These are phyloP conservation scores for Eimeria acervulina DNA, from an alignment of 169 alveolate genomes.

Conservation along the genomic window DNA sequence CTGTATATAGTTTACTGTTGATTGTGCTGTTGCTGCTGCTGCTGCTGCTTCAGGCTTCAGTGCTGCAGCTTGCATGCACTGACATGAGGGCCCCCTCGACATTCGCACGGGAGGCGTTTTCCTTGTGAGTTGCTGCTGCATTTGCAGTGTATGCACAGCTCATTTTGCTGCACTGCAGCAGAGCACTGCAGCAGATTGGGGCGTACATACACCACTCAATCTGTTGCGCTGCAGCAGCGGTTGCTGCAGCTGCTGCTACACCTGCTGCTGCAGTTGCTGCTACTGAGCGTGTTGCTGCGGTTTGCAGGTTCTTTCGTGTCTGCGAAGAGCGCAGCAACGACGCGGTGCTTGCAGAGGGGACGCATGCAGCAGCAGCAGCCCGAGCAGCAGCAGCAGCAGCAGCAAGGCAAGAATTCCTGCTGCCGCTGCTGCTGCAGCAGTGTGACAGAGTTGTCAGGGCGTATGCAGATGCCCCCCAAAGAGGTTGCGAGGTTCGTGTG, in stretches of 20 bases:
- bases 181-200: background rate
- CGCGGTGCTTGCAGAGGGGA: background rate
- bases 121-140: background rate
- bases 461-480: conserved; percentile 20
- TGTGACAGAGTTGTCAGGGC: conserved; percentile 46
- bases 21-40: conserved; percentile 24
- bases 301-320: conserved; percentile 29
- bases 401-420: too few species aligned
- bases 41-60: background rate
- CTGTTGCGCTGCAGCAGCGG: background rate
- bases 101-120: conserved; percentile 36
- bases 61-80: conserved; percentile 52
- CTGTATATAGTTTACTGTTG: background rate
- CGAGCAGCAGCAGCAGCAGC: too few species aligned
- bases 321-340: conserved; percentile 34
- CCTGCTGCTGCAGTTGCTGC: too few species aligned
- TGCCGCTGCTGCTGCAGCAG: conserved; percentile 50
- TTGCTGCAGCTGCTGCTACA: background rate
- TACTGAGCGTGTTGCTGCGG: too few species aligned
- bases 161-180: background rate
- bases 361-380: background rate
- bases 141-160: background rate
- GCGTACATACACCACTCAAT: background rate
- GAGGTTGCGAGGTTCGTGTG: conserved; percentile 29
- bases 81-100: conserved; percentile 48